phyloP scores from a whole-genome alignment of 2,329 filamentous ascomycete genomes.

The Alternaria sp. region DNA sequence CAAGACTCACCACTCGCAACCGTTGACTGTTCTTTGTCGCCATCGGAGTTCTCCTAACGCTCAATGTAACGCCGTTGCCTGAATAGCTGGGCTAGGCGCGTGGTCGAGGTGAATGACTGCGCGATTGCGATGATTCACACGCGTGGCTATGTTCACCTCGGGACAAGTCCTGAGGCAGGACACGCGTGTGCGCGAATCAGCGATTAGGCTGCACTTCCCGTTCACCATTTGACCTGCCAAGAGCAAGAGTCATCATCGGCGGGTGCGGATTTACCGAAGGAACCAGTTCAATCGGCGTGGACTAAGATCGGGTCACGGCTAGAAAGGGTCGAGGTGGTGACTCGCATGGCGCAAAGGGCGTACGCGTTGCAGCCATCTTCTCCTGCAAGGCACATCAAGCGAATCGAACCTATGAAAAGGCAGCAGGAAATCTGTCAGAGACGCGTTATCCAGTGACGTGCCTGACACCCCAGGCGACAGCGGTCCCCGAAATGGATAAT shows the following conservation, averaged over 20 bases:
- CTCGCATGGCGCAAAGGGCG: constrained; percentile 6
- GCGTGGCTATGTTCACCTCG: constrained; percentile 34
- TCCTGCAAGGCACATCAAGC: constrained; percentile 38
- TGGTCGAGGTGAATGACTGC: constrained; percentile 29
- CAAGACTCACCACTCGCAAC: constrained; percentile 2
- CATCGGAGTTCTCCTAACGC: constrained; percentile 36
- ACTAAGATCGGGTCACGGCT: constrained; percentile 18
- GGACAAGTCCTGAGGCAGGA: constrained; percentile 32
- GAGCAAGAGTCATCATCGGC: constrained; percentile 33
- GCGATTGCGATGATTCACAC: constrained; percentile 38
- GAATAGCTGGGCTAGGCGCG: constrained; percentile 24
- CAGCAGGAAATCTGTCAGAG: constrained; percentile 12
- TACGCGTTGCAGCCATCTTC: not conserved
- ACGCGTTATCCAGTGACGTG: constrained; percentile 25
- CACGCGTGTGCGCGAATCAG: constrained; percentile 18
- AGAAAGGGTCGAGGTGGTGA: constrained; percentile 16
- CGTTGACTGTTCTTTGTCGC: constrained; percentile 25
- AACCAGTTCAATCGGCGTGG: constrained; percentile 20
- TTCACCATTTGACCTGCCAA: constrained; percentile 5
- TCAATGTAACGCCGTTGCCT: constrained; percentile 30
- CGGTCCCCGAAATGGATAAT: constrained; percentile 11
- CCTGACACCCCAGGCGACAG: constrained; percentile 26
- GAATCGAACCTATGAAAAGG: constrained; percentile 24
- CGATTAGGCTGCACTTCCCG: constrained; percentile 29
- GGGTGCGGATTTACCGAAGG: constrained; percentile 19